Evolutionary conservation across 2,329 filamentous ascomycete genomes (phyloP), one percentile per base, ranked within the genome.

Genomic region (Colletotrichum sp.): DNA sequence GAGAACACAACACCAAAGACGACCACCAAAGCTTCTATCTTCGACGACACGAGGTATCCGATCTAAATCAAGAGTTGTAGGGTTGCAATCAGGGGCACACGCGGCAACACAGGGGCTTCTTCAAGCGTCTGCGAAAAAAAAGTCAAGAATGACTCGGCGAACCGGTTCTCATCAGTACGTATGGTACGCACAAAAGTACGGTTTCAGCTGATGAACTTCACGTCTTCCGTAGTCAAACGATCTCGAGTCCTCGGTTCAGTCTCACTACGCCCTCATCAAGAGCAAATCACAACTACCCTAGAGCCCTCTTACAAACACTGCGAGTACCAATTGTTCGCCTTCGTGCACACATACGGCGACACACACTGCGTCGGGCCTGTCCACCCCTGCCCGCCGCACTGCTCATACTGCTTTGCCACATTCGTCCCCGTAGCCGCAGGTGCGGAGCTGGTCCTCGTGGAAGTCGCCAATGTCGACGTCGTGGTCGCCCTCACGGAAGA

Each of bases 371-470:
- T 87, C 2, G 80, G 43, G 0, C 87, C 87, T 10, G 78, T 79
- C 80, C 81, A 88, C 16, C 74, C 77, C 15, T 79, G 80, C 21
- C 87, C 87, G 34, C 87, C 87, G 43, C 87, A 88, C 78, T 88
- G 87, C 3, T 76, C 82, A 73, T 67, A 80, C 43, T 77, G 79
- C 18, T 67, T 66, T 6, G 77, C 78, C 10, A 76, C 26, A n/a
- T 43, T 67, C 4, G 73, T 78, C 64, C 43, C 72, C 4, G 77
- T 77, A 1, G 77, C 13, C 9, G 66, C 36, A 1, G 77, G 77
- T 6, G 77, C 69, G 2, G 76, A 69, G 28, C 58, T 72, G 0
- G 75, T 78, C 48, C 71, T 60, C 52, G 73, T 66, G 12, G 71
- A 76, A 16, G 71, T 76, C 30, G 24, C 60, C 36, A 71, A 8